These are phyloP conservation scores for Termitomyces sp. DNA, from an alignment of 768 basidiomycete species.

Conservation along the genomic window DNA sequence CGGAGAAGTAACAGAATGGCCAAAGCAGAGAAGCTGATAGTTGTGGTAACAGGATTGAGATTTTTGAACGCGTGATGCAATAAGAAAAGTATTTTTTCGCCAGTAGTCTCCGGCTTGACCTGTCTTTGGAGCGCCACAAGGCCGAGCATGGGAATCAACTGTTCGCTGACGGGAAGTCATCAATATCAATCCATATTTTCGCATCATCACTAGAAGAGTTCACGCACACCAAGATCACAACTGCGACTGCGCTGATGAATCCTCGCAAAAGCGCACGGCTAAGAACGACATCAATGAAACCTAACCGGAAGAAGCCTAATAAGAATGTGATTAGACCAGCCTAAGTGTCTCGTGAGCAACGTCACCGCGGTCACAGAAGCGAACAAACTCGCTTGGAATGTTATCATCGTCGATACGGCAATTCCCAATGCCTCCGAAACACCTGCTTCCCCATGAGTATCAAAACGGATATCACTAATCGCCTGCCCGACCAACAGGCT, in stretches of 20 bases:
- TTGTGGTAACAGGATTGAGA: slow-evolving; percentile 60
- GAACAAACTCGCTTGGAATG: slow-evolving; percentile 61
- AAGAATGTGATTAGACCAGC: slow-evolving; percentile 82
- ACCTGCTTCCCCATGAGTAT: slow-evolving; percentile 34
- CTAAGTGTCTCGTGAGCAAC: slow-evolving; percentile 27
- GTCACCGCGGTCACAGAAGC: background rate
- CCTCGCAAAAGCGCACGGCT: slow-evolving; percentile 85
- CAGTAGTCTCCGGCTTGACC: slow-evolving; percentile 58
- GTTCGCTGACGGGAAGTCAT: slow-evolving; percentile 47
- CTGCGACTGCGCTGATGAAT: slow-evolving; percentile 80
- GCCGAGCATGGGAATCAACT: slow-evolving; percentile 89
- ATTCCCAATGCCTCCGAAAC: slow-evolving; percentile 50
- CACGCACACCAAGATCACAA: slow-evolving; percentile 79
- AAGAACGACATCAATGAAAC: slow-evolving; percentile 91
- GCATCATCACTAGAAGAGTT: background rate
- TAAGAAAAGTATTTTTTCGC: slow-evolving; percentile 78
- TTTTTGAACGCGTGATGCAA: slow-evolving; percentile 50
- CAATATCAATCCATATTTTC: slow-evolving; percentile 1
- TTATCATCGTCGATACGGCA: slow-evolving; percentile 74
- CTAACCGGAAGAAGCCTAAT: slow-evolving; percentile 83
- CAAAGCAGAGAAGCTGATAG: slow-evolving; percentile 72
- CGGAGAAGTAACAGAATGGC: slow-evolving; percentile 59
- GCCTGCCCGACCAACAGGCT: slow-evolving; percentile 87
- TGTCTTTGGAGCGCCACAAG: slow-evolving; percentile 49
- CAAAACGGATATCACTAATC: slow-evolving; percentile 61